phyloP scores from a whole-genome alignment of 441 rosid species.

The Sinapis alba region DNA sequence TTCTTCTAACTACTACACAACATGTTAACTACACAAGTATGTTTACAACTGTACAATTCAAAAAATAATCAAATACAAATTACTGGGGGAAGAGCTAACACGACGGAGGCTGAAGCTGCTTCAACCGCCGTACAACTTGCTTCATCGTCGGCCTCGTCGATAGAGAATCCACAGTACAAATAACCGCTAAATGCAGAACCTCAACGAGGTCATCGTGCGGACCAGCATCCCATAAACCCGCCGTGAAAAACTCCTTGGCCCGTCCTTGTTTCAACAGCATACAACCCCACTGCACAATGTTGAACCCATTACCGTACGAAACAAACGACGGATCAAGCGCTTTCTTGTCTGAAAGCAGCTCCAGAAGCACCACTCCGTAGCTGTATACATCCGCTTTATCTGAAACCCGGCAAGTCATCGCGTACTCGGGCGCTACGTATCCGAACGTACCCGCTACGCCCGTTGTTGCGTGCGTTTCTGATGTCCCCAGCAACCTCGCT shows the following conservation, averaged over 20 bases:
- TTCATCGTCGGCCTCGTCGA: conserved; percentile 88
- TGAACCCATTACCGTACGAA: conserved; percentile 44
- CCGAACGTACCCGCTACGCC: conserved; percentile 97
- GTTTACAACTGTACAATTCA: conserved; percentile 16
- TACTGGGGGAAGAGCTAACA: conserved; percentile 19
- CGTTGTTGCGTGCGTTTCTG: conserved; percentile 91
- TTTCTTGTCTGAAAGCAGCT: conserved; percentile 88
- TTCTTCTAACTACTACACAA: conserved; percentile 29
- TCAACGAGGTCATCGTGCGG: conserved; percentile 87
- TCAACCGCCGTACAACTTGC: conserved; percentile 78
- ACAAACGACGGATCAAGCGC: conserved; percentile 95
- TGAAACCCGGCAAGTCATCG: conserved; percentile 94
- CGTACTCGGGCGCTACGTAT: conserved; percentile 95
- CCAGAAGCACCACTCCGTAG: conserved; percentile 91
- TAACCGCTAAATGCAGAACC: conserved; percentile 78
- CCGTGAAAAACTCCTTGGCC: conserved; percentile 81
- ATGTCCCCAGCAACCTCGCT: conserved; percentile 87
- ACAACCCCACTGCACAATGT: conserved; percentile 48
- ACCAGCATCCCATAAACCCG: conserved; percentile 79
- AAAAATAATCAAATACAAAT: neutral
- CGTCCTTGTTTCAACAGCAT: conserved; percentile 78
- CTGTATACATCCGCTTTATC: conserved; percentile 95
- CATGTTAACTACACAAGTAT: neutral
- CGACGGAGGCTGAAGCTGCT: conserved; percentile 49
- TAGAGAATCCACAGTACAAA: conserved; percentile 78